Percentiles rank a stretch among this genome's conserved stretches.
Conservation (phyloP, 2,329 filamentous ascomycete genomes). For the Zymoseptoria passerinii region DNA sequence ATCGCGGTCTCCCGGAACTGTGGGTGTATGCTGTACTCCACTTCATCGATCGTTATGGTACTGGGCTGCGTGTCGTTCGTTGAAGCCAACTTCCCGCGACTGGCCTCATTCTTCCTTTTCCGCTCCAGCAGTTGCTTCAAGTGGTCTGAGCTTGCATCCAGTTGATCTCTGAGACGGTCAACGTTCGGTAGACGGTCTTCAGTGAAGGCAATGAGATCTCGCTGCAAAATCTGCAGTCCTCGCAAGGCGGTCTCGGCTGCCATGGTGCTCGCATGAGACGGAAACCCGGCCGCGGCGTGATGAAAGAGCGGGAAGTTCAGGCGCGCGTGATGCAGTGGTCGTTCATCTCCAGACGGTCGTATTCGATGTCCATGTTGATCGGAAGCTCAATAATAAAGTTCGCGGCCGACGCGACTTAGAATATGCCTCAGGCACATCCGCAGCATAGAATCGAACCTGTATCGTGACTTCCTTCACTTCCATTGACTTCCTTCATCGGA, state of each 20-base stretch:
- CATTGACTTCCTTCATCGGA: background rate
- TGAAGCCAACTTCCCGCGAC: conserved; percentile 63
- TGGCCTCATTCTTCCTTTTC: conserved; percentile 63
- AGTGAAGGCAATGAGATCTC: conserved; percentile 69
- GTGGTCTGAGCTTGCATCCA: conserved; percentile 58
- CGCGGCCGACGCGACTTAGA: background rate
- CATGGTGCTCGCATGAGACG: conserved; percentile 43
- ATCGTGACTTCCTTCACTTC: background rate
- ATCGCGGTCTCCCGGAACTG: conserved; percentile 78
- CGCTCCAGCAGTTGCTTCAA: conserved; percentile 69
- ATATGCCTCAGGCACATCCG: background rate
- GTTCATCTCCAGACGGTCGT: background rate
- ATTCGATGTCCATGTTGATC: background rate
- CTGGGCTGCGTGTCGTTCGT: conserved; percentile 39
- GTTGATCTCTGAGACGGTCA: conserved; percentile 57
- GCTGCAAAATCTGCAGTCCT: conserved; percentile 73
- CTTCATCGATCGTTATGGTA: conserved; percentile 63
- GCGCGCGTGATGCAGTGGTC: background rate
- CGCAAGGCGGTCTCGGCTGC: conserved; percentile 64
- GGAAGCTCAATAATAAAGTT: background rate
- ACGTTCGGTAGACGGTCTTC: conserved; percentile 62
- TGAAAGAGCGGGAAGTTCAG: background rate
- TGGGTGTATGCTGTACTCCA: conserved; percentile 72
- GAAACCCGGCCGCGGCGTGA: conserved; percentile 1
- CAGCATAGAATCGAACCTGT: background rate